Conservation (phyloP, 2,329 filamentous ascomycete species). For the Massarina eburnea region DNA sequence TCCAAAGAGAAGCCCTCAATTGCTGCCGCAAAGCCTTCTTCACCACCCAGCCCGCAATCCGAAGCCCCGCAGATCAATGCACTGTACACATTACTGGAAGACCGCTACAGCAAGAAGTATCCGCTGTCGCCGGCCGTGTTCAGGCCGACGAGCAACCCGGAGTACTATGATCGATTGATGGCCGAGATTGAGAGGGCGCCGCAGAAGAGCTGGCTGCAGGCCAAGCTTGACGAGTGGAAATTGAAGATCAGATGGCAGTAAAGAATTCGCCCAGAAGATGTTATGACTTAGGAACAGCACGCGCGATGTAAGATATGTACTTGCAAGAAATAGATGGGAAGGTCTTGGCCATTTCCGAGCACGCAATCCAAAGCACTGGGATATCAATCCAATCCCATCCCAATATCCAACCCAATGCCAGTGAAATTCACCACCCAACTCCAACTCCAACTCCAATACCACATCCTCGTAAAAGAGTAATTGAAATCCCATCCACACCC, state of each 20-base stretch:
- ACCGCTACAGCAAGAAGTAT: constrained; percentile 55
- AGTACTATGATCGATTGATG: constrained; percentile 40
- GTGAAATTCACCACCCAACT: constrained; percentile 3
- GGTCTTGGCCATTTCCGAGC: too few species aligned
- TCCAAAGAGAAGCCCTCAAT: constrained; percentile 11
- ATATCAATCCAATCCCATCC: too few species aligned
- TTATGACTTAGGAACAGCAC: too few species aligned
- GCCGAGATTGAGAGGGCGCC: constrained; percentile 40
- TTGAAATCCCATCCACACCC: neutral
- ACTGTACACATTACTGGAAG: constrained; percentile 61
- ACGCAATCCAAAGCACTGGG: too few species aligned
- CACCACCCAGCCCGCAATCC: constrained; percentile 17
- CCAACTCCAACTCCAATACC: too few species aligned
- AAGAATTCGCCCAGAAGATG: too few species aligned
- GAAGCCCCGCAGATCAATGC: constrained; percentile 58
- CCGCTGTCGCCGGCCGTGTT: constrained; percentile 28
- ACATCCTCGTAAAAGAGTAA: neutral
- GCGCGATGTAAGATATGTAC: too few species aligned
- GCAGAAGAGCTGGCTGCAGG: constrained; percentile 36
- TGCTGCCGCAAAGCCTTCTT: neutral
- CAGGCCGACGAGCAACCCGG: constrained; percentile 36
- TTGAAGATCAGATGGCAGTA: constrained; percentile 40
- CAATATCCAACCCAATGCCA: too few species aligned
- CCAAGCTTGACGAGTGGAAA: constrained; percentile 41
- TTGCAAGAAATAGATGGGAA: neutral